phyloP scores from a whole-genome alignment of 805 yeast species.

The Hanseniaspora osmophila region DNA sequence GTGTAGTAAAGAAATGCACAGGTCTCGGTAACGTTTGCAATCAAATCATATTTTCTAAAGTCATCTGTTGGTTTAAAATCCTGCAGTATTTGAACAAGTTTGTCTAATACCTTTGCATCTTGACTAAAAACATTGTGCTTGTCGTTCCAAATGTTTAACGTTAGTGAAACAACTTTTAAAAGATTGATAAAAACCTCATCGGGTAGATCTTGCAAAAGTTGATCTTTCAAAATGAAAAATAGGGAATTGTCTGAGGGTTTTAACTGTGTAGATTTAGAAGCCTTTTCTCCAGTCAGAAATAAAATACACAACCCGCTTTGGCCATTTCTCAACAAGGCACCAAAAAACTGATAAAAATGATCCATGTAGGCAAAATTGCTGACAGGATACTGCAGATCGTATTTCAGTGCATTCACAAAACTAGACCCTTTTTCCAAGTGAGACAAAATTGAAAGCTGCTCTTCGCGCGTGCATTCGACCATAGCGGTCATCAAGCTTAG shows the following conservation, averaged over 20 bases:
- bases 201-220: conserved; percentile 40
- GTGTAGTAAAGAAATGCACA: conserved; percentile 41
- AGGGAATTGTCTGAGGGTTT: conserved; percentile 26
- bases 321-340: conserved; percentile 53
- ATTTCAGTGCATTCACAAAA: conserved; percentile 43
- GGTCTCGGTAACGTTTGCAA: conserved; percentile 61
- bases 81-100: conserved; percentile 25
- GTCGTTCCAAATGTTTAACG: conserved; percentile 67
- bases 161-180: conserved; percentile 57
- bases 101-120: conserved; percentile 27
- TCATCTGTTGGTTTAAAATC: conserved; percentile 16
- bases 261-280: conserved; percentile 14
- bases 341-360: conserved; percentile 46
- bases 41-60: conserved; percentile 34
- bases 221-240: conserved; percentile 39
- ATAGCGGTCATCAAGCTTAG: conserved; percentile 43
- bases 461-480: conserved; percentile 35
- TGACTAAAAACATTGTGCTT: conserved; percentile 30
- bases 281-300: conserved; percentile 43
- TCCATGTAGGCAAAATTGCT: conserved; percentile 40
- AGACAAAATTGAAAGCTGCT: conserved; percentile 68
- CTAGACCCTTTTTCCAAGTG: conserved; percentile 49
- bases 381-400: conserved; percentile 44
- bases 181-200: conserved; percentile 50
- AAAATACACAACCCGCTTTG: conserved; percentile 69